A percentile compares a stretch with the other conserved stretches of the same genome.
phyloP scores from a whole-genome alignment of 331 rosid genomes.

The Saraca asoca region DNA sequence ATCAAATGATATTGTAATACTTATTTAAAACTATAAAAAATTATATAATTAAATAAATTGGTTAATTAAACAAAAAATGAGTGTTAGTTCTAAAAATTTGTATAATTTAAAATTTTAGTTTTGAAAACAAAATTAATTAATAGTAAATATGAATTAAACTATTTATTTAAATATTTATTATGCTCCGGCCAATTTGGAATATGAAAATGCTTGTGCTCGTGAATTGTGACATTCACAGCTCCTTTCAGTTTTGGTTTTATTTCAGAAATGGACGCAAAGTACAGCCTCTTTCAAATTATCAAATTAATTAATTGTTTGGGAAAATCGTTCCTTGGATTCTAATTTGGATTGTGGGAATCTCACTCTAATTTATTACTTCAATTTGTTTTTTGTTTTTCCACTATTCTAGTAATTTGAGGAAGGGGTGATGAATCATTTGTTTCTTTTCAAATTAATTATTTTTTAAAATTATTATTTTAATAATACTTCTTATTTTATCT shows the following conservation, averaged over 20 bases:
- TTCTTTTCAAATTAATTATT: no score
- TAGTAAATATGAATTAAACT: not conserved
- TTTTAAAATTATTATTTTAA: no score
- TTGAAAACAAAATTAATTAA: not conserved
- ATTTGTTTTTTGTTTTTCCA: no score
- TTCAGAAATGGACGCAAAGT: not conserved
- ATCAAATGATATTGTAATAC: no score
- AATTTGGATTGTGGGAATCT: not conserved
- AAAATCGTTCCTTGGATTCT: not conserved
- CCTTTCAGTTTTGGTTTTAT: not conserved
- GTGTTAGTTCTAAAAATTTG: no score
- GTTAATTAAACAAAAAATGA: no score
- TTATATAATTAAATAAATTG: no score
- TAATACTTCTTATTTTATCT: no score
- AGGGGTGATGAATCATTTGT: no score
- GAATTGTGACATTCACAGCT: not conserved
- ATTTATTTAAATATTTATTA: not conserved
- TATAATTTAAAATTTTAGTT: no score
- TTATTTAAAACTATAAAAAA: no score
- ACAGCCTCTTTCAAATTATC: not conserved
- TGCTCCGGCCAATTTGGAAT: conserved; percentile 11
- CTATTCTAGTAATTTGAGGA: no score
- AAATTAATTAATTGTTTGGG: not conserved
- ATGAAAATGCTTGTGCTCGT: not conserved
- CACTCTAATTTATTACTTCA: not conserved